Base-by-base conservation (phyloP, 2,329 filamentous ascomycete species). In the Trichoderma asperellum region DNA sequence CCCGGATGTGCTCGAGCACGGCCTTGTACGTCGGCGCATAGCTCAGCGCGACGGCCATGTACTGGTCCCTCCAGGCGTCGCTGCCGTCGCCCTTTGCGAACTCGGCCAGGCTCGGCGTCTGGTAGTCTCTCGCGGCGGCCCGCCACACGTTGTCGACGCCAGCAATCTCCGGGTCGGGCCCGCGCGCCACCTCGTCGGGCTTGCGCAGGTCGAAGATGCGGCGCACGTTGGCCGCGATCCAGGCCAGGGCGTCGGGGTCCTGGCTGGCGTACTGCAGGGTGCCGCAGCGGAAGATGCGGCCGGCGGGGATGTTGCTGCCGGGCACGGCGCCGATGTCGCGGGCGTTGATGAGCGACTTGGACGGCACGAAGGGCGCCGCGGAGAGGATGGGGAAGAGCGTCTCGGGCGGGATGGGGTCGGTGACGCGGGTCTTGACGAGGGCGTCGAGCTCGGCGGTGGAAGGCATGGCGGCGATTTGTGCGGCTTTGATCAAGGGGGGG, bases 121-220 rank as follows among this genome's bases (percentile, higher is more conserved):
- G 78, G 34, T 83, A 81, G 5, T 76, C 77, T 8, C 73, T 74
- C 2, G 73, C 70, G 72, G 76, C 78, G 16, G 76, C 73, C 37
- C 80, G 74, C 83, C 83, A 88, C 0, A 83, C 78, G 65, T 80
- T 83, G 70, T 84, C 79, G n/a, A 85, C 77, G 2, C 83, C 82
- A 0, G 76, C 72, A n/a, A 85, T 71, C 1, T 71, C 74, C 4
- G 84, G 84, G 70, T 85, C 84, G 0, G 84, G 83, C n/a, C 74
- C 75, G 2, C 68, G 56, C 12, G 71, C 74, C 63, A 83, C 82
- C 77, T 88, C 86, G 37, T 73, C 71, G 10, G 77, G 76, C 53
- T 81, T 83, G 53, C 86, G 82, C 68, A 88, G 77, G 75, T 88
- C 86, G 73, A 87, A 87, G 62, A 88, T 73, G 68, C 79, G 81